Evolutionary conservation across 352 stramenopile species (phyloP).

Genomic region (Pythium sp.): DNA sequence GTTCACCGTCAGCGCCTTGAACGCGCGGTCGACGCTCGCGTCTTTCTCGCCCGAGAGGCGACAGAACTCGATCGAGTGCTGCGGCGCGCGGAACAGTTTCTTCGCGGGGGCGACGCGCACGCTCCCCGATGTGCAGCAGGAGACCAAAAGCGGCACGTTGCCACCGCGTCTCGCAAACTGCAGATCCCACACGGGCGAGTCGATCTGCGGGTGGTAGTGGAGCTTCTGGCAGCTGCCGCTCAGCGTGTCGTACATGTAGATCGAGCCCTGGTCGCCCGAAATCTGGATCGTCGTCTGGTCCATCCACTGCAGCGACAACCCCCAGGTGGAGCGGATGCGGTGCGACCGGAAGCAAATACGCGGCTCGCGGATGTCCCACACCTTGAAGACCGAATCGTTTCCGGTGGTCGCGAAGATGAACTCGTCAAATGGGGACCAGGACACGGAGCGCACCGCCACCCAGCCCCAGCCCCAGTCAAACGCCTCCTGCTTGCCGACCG

Average conservation of each 20-base stretch:
- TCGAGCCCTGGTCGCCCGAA: slow-evolving; percentile 75
- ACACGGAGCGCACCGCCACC: slow-evolving; percentile 74
- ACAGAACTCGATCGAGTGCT: slow-evolving; percentile 73
- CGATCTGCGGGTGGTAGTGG: slow-evolving; percentile 79
- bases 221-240: slow-evolving; percentile 80
- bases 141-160: slow-evolving; percentile 49
- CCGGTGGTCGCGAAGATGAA: slow-evolving; percentile 84
- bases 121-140: slow-evolving; percentile 65
- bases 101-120: slow-evolving; percentile 63
- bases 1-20: slow-evolving; percentile 52
- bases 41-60: slow-evolving; percentile 52
- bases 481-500: slow-evolving; percentile 73
- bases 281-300: slow-evolving; percentile 72
- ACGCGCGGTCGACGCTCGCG: slow-evolving; percentile 44
- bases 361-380: slow-evolving; percentile 84
- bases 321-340: slow-evolving; percentile 81
- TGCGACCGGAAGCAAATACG: slow-evolving; percentile 76
- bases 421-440: slow-evolving; percentile 81
- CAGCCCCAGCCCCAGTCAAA: slow-evolving; percentile 85
- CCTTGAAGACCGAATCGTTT: slow-evolving; percentile 82
- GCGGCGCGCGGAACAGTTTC: slow-evolving; percentile 55
- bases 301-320: slow-evolving; percentile 74
- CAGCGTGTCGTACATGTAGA: slow-evolving; percentile 79
- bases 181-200: slow-evolving; percentile 83
- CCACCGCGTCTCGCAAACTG: slow-evolving; percentile 47